Evolutionary conservation across 805 yeast genomes (phyloP), one percentile per base, ranked within the genome.

Genomic region (Cyberlindnera bimundalis): DNA sequence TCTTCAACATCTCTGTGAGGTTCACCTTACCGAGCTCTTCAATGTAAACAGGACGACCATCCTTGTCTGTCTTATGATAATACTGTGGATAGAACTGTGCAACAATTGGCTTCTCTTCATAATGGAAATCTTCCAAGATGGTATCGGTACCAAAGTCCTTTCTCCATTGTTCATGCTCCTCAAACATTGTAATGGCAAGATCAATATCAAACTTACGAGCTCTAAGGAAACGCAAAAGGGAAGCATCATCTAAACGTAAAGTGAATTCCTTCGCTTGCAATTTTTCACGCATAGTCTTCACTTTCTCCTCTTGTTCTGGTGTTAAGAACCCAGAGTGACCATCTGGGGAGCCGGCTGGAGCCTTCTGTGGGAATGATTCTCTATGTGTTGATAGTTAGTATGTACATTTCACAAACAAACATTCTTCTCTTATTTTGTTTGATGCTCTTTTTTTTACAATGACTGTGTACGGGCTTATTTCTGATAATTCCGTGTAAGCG

Each of bases 21-120:
- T 91, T 86, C 47, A 93, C 96, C 39, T 81, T 70, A 40, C 99
- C 98, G 51, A 93, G 75, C 62, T 91, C 96, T 73, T 93, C 99
- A 56, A 84, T 74, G 68, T 93, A 93, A 35, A 89, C 83, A 6
- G 99, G 99, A 61, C 99, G 84, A 37, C 99, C 99, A 50, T 93
- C 99, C 58, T 76, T 86, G 65, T 93, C 99, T 25, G 91, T 87
- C 71, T 93, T 90, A 70, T 93, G 98, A 66, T 93, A 93, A 69
- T 90, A 93, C 68, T 90, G 97, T 26, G 99, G 99, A 65, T 93
- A 93, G 65, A 72, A 83, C 59, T 78, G 74, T 46, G 96, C 96
- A 50, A 90, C 96, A 37, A 78, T 64, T 20, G 93, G 84, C 69
- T 93, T 93, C 70, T 93, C 99, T n/a, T 78, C 80, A 68, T 91